These are phyloP conservation scores for Pseudogymnoascus sp. DNA, from an alignment of 2,329 filamentous ascomycete genomes.

Conservation along the genomic window DNA sequence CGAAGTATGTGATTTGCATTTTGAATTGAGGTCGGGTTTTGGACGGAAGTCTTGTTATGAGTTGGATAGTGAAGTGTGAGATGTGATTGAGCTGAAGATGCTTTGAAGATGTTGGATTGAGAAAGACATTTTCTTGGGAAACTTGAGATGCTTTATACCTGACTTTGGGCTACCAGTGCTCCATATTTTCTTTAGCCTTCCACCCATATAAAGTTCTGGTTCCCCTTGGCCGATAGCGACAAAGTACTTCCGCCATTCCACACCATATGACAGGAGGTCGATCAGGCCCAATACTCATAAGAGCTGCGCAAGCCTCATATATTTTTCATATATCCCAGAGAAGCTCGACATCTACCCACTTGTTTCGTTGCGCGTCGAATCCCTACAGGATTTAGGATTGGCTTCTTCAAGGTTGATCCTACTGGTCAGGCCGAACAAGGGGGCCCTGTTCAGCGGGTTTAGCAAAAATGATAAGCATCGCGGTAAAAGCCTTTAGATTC, in stretches of 20 bases:
- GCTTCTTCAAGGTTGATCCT: background rate
- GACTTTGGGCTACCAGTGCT: background rate
- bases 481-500: background rate
- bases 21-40: background rate
- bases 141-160: background rate
- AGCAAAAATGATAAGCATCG: background rate
- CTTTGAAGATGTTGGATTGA: background rate
- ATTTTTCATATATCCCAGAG: conserved; percentile 1
- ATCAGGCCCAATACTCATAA: background rate
- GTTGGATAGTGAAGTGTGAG: background rate
- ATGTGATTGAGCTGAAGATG: background rate
- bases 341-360: background rate
- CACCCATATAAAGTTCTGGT: background rate
- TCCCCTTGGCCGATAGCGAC: background rate
- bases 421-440: background rate
- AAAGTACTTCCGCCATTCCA: background rate
- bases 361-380: background rate
- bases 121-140: background rate
- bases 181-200: background rate
- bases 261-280: background rate
- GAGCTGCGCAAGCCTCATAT: background rate
- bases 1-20: background rate
- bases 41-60: background rate
- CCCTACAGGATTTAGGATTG: background rate
- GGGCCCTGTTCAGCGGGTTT: background rate